A percentile compares a stretch with the other conserved stretches of the same genome.
phyloP scores from a whole-genome alignment of 2,329 filamentous ascomycete genomes.

The Aureobasidium sp. region DNA sequence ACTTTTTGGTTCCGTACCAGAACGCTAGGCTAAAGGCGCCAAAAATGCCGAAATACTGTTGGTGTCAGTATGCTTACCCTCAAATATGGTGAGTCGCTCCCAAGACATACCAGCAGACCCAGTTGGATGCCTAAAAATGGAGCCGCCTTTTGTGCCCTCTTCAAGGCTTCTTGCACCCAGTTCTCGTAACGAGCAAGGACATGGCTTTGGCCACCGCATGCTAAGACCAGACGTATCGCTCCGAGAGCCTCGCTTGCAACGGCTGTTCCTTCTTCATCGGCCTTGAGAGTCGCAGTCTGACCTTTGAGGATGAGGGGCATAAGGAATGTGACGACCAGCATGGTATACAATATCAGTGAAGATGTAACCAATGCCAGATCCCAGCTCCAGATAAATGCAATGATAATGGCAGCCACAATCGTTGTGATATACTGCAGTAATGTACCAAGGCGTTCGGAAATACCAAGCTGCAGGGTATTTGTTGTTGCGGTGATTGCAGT shows the following conservation, averaged over 20 bases:
- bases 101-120: constrained; percentile 39
- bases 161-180: constrained; percentile 33
- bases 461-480: constrained; percentile 57
- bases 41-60: constrained; percentile 56
- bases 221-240: constrained; percentile 32
- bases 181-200: background rate
- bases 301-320: background rate
- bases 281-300: background rate
- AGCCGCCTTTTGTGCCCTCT: constrained; percentile 50
- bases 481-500: constrained; percentile 59
- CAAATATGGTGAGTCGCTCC: no score
- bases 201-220: background rate
- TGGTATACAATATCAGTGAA: constrained; percentile 45
- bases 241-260: constrained; percentile 52
- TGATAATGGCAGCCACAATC: constrained; percentile 58
- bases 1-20: constrained; percentile 52
- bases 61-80: background rate
- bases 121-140: constrained; percentile 49
- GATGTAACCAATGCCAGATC: constrained; percentile 56
- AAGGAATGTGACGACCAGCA: constrained; percentile 26
- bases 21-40: constrained; percentile 59
- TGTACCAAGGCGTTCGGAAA: constrained; percentile 64
- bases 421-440: constrained; percentile 54
- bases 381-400: constrained; percentile 58
- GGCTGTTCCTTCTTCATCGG: constrained; percentile 25